Evolutionary conservation across 2,329 filamentous ascomycete genomes (phyloP), one percentile per base, ranked within the genome.

Genomic region (Furcasterigmium furcatum): DNA sequence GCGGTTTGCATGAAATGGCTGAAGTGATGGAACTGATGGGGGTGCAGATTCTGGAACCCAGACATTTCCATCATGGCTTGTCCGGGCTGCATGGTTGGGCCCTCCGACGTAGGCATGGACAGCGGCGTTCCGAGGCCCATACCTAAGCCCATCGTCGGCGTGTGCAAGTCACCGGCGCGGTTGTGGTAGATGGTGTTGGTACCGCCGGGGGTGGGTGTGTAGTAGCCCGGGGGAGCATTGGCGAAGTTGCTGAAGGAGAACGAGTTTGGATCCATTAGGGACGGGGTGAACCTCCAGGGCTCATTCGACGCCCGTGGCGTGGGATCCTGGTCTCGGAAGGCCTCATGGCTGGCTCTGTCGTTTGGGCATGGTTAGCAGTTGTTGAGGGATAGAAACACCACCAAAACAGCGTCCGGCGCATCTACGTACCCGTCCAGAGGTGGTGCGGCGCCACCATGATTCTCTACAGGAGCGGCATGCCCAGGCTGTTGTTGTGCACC

Each of bases 91-190:
- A 90, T 71, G 21, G 30, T n/a, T 12, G 74, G 70, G 43, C 80
- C 79, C 51, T 87, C 78, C 4, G 86, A 83, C 3, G 84, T 76
- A 4, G 88, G 82, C 64, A 96, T 77, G 13, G 90, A 91, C 29
- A 96, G 69, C 7, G 92, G 90, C 8, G 90, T 95, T 20, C 82
- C 83, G 51, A 95, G 73, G 34, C 88, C 88, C 71, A 94, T 80
- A 36, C 85, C 83, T 51, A 92, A 73, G 34, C 80, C 80, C 57
- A 91, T 73, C 25, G 80, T 84, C 4, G 91, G 90, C 2, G 91
- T 95, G 64, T 95, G 90, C 46, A 96, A 74, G 65, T 96, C 91
- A 42, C 89, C 88, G 30, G 89, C 87, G 64, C 91, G 88, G 43
- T 79, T 82, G 61, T 95, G 89, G 60, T 91, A 95, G 53, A 92